Conservation (phyloP, 78 protist genomes). For the Guillardia theta region DNA sequence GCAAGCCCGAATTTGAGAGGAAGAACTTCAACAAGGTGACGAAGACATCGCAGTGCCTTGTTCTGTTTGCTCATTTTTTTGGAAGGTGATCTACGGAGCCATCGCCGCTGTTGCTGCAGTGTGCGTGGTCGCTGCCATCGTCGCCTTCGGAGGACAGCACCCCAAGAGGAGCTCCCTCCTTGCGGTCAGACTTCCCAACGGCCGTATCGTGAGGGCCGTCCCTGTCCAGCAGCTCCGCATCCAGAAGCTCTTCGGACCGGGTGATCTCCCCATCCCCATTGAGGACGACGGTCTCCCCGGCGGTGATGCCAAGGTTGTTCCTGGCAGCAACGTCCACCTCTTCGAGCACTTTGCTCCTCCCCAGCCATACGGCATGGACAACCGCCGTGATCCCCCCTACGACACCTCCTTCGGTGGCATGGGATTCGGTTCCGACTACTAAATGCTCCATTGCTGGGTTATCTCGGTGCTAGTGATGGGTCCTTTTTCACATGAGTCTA, state of each 20-base stretch:
- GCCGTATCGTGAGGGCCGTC: background rate
- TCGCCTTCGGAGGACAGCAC: background rate
- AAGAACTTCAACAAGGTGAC: too few species aligned
- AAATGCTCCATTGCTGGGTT: too few species aligned
- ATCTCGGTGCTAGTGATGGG: too few species aligned
- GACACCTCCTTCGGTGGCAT: slow-evolving; percentile 26
- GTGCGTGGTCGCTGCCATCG: background rate
- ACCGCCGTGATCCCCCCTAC: slow-evolving; percentile 21
- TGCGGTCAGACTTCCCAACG: background rate
- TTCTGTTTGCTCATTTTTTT: too few species aligned
- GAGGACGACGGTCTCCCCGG: slow-evolving; percentile 7
- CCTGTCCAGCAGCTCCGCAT: background rate
- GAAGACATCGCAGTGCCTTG: too few species aligned
- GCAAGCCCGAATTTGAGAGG: too few species aligned
- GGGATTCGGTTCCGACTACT: background rate
- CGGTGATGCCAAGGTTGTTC: slow-evolving; percentile 16
- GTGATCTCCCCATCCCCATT: background rate
- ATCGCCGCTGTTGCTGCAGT: background rate
- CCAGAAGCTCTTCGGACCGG: background rate
- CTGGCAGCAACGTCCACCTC: background rate
- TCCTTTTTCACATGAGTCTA: too few species aligned
- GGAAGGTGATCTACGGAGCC: background rate
- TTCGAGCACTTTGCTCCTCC: slow-evolving; percentile 23
- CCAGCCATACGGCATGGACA: slow-evolving; percentile 34
- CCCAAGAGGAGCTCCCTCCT: background rate